Evolutionary conservation across 1,284 basidiomycete species (phyloP).

Genomic region (Chiua sp.): DNA sequence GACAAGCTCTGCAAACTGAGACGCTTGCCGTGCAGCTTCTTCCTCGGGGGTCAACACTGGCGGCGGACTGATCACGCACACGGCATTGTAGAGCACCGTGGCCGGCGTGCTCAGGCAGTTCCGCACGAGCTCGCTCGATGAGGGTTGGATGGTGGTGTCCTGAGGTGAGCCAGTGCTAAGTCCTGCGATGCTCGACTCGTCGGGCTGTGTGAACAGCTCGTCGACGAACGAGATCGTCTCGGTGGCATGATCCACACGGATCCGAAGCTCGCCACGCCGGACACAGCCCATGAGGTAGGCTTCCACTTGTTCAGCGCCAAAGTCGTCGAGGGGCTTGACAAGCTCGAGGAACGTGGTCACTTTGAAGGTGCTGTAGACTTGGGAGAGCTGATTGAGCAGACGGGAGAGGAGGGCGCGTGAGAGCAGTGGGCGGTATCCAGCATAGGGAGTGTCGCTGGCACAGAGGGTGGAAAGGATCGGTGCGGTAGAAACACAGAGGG

Average conservation of each 20-base stretch:
- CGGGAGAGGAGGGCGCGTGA: conserved; percentile 93
- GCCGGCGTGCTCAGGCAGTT: conserved; percentile 83
- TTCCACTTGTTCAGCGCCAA: conserved; percentile 81
- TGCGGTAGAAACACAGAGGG: conserved; percentile 83
- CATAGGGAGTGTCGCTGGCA: conserved; percentile 51
- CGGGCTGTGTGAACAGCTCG: conserved; percentile 63
- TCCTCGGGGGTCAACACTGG: conserved; percentile 48
- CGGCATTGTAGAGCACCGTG: conserved; percentile 71
- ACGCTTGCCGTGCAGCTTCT: conserved; percentile 59
- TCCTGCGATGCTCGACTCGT: conserved; percentile 40
- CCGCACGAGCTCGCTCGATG: conserved; percentile 70
- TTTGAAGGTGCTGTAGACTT: conserved; percentile 93
- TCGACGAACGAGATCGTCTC: conserved; percentile 90
- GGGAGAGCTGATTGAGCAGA: conserved; percentile 92
- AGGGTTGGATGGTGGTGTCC: conserved; percentile 60
- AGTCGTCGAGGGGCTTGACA: conserved; percentile 75
- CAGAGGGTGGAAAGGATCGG: conserved; percentile 79
- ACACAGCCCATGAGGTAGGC: conserved; percentile 95
- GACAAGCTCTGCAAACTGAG: conserved; percentile 60
- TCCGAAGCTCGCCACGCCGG: conserved; percentile 86
- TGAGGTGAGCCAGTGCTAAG: conserved; percentile 11
- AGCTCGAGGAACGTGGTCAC: conserved; percentile 79
- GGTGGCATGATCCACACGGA: conserved; percentile 90
- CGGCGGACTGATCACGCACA: conserved; percentile 54
- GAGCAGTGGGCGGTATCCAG: conserved; percentile 89